Base-by-base conservation (phyloP, 306 rosid genomes). In the Citrullus amarus region DNA sequence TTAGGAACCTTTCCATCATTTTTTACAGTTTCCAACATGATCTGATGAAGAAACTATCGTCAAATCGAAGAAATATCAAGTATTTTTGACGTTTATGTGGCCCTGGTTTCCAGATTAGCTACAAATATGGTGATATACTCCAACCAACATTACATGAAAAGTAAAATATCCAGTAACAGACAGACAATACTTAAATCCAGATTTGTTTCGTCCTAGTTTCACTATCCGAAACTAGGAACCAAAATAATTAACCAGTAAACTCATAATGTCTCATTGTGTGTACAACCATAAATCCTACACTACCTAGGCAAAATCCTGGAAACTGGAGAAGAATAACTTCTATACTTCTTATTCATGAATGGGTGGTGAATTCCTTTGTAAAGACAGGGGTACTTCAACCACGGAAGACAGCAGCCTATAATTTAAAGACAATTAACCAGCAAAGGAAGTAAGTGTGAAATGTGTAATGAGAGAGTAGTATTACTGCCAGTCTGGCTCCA, bases 301-400 rank as follows among this genome's bases (percentile, higher is more conserved):
- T 74, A 18, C 62, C 78, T 74, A 53, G 46, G 62, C 78, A 74
- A 74, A 74, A 74, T 53, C 62, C 30, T 53, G 78, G 63, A 74
- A 56, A 74, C 46, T 18, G n/a, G 11, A 53, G 63, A 74, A 53
- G 62, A 34, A 18, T 30, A 17, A 32, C 78, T 74, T 53, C 41
- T 53, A 74, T 74, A 53, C 78, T 53, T 74, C 78, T 74, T 74
- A 74, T 54, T 74, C 63, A 17, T 74, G 78, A 74, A 53, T 74
- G 48, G 48, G 78, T 32, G 78, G 53, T 53, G 78, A 74, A 74
- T 74, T 36, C 78, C 78, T 38, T 53, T 32, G 32, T 53, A 74
- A 74, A 74, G 58, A 73, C 25, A 72, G 76, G 38, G 61, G 77
- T 53, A 61, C 63, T 74, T 74, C 61, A 53, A 41, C 61, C 9